phyloP scores from a whole-genome alignment of 225 moss, liverwort and hornwort genomes.

The Marchantia paleacea region DNA sequence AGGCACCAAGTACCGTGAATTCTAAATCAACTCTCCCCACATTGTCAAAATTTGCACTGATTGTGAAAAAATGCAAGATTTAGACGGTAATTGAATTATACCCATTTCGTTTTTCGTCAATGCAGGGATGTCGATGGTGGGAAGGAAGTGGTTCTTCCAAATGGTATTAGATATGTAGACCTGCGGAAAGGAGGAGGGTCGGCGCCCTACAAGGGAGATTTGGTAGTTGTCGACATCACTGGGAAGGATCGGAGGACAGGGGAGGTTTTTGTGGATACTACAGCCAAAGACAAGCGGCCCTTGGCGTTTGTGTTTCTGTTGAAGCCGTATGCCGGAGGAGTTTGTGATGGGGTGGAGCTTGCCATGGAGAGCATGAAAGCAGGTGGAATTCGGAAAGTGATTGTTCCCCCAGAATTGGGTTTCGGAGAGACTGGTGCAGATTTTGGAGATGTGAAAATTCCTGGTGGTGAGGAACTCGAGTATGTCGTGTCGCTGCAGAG shows the following conservation, averaged over 20 bases:
- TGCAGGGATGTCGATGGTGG: conserved; percentile 57
- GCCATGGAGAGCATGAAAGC: conserved; percentile 70
- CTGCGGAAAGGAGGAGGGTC: conserved; percentile 78
- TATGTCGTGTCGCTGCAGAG: conserved; percentile 73
- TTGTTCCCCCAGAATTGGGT: conserved; percentile 62
- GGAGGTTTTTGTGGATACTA: conserved; percentile 64
- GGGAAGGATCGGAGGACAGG: conserved; percentile 60
- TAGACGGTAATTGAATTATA: neutral
- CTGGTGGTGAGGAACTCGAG: conserved; percentile 61
- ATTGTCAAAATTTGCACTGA: neutral
- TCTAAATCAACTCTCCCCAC: neutral
- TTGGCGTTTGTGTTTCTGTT: conserved; percentile 79
- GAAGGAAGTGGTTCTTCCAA: conserved; percentile 49
- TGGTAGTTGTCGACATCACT: conserved; percentile 65
- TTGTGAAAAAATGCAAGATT: neutral
- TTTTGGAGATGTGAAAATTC: conserved; percentile 52
- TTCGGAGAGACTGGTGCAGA: conserved; percentile 72
- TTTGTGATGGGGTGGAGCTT: conserved; percentile 82
- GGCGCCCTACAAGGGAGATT: conserved; percentile 70
- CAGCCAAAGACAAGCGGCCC: conserved; percentile 49
- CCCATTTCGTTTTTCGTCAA: neutral
- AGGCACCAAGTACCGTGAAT: conserved; percentile 53
- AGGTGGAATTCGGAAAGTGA: conserved; percentile 70
- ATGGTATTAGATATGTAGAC: conserved; percentile 73
- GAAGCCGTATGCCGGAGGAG: conserved; percentile 65